phyloP scores from a whole-genome alignment of 2,329 filamentous ascomycete species.

The Ceratocystiopsis sp. region DNA sequence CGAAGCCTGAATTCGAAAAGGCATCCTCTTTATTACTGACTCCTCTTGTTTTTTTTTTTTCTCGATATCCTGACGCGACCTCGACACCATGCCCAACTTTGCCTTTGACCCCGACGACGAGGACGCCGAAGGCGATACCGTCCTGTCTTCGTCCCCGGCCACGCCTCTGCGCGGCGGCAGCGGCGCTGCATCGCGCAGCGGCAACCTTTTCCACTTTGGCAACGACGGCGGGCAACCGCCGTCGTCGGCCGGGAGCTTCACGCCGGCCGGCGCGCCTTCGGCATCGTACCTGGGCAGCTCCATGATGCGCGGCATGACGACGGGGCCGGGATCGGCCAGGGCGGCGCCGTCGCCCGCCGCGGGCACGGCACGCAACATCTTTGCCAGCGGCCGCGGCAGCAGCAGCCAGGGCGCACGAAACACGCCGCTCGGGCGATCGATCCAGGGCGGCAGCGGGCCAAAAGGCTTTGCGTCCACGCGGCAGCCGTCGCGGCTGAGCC shows the following conservation, averaged over 20 bases:
- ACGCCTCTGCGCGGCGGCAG: conserved; percentile 4
- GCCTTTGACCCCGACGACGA: conserved; percentile 9
- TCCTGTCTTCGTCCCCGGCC: conserved; percentile 4
- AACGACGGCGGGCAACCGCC: conserved; percentile 29
- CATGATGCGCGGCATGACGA: conserved; percentile 23
- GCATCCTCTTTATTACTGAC: background rate
- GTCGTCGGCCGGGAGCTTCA: conserved; percentile 36
- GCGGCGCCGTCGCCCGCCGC: too few relatives aligned
- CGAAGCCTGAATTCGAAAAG: background rate
- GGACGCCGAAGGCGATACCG: conserved; percentile 2
- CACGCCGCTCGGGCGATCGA: conserved; percentile 30
- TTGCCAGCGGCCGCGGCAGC: conserved; percentile 3
- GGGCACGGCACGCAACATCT: conserved; percentile 5
- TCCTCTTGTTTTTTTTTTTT: background rate
- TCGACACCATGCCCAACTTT: conserved; percentile 8
- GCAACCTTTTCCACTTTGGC: conserved; percentile 22
- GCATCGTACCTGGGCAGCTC: conserved; percentile 38
- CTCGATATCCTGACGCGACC: background rate
- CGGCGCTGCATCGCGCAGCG: background rate
- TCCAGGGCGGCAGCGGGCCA: conserved; percentile 14
- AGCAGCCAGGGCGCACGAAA: conserved; percentile 17
- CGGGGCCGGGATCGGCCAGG: background rate
- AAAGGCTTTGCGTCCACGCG: conserved; percentile 2
- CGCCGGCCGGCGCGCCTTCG: conserved; percentile 37
- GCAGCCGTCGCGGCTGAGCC: conserved; percentile 35